These are phyloP conservation scores for Silene uniflora DNA, from an alignment of 148 eudicot species.

Conservation along the genomic window DNA sequence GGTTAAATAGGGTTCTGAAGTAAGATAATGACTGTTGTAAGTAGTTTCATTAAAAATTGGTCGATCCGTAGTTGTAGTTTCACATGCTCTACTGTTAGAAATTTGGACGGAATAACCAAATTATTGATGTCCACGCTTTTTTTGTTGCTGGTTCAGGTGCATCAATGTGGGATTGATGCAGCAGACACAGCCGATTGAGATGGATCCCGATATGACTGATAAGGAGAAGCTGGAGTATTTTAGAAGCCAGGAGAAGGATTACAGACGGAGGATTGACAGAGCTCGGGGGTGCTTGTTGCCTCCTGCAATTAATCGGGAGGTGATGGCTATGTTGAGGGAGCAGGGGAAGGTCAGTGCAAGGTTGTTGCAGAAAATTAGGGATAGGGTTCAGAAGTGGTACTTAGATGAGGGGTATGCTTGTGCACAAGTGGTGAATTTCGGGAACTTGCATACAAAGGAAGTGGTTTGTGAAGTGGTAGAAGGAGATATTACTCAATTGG, in stretches of 20 bases:
- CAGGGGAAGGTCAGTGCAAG: slow-evolving; percentile 72
- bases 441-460: slow-evolving; percentile 84
- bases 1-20: not conserved
- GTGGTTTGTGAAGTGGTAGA: slow-evolving; percentile 97
- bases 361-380: slow-evolving; percentile 74
- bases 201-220: slow-evolving; percentile 81
- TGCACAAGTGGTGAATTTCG: slow-evolving; percentile 91
- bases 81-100: not conserved
- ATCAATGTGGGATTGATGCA: slow-evolving; percentile 91
- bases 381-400: slow-evolving; percentile 91
- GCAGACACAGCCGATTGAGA: slow-evolving; percentile 69
- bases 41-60: not conserved
- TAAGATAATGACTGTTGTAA: not conserved
- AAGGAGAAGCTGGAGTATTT: slow-evolving; percentile 65
- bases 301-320: slow-evolving; percentile 44
- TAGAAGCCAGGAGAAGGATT: slow-evolving; percentile 64
- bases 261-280: slow-evolving; percentile 62
- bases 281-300: slow-evolving; percentile 81
- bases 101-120: not conserved
- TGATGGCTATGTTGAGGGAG: slow-evolving; percentile 53
- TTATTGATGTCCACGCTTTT: not conserved
- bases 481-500: slow-evolving; percentile 88
- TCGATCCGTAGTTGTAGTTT: not conserved
- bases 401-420: slow-evolving; percentile 88
- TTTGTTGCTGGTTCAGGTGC: slow-evolving; percentile 39